A percentile compares a stretch with the other conserved stretches of the same genome.
These are phyloP conservation scores for Spathaspora hagerdaliae DNA, from an alignment of 805 yeast genomes.

Conservation along the genomic window DNA sequence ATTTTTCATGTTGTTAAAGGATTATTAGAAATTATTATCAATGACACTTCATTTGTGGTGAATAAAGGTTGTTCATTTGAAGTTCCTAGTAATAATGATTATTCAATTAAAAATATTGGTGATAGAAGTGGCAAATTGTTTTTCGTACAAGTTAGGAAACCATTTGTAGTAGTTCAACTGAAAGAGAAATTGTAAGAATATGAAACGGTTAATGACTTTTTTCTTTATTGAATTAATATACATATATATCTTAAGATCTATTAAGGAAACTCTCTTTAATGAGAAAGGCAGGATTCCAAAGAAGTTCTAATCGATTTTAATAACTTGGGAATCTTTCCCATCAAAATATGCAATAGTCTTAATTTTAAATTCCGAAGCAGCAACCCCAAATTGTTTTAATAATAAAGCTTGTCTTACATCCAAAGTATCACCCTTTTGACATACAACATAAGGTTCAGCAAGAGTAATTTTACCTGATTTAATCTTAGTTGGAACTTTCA, in stretches of 20 bases:
- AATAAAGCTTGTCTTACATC: conserved; percentile 90
- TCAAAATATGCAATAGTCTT: conserved; percentile 74
- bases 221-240: neutral
- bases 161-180: neutral
- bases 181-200: neutral
- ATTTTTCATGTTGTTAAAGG: conserved; percentile 77
- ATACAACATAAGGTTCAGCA: conserved; percentile 73
- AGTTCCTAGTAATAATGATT: conserved; percentile 73
- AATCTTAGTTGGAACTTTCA: conserved; percentile 87
- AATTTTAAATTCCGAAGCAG: conserved; percentile 87
- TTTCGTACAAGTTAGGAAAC: conserved; percentile 54
- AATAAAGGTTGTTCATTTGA: conserved; percentile 75
- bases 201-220: neutral
- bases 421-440: conserved; percentile 71
- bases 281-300: too few species aligned
- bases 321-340: conserved; percentile 44
- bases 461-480: conserved; percentile 83
- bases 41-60: conserved; percentile 55
- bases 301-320: conserved; percentile 9
- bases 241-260: neutral
- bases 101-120: conserved; percentile 64
- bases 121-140: conserved; percentile 57
- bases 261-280: neutral
- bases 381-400: conserved; percentile 92
- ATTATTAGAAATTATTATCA: conserved; percentile 59